Percentiles rank a stretch among this genome's conserved stretches.
Evolutionary conservation across 2,329 filamentous ascomycete species (phyloP).

Genomic region (Cercospora sesami): DNA sequence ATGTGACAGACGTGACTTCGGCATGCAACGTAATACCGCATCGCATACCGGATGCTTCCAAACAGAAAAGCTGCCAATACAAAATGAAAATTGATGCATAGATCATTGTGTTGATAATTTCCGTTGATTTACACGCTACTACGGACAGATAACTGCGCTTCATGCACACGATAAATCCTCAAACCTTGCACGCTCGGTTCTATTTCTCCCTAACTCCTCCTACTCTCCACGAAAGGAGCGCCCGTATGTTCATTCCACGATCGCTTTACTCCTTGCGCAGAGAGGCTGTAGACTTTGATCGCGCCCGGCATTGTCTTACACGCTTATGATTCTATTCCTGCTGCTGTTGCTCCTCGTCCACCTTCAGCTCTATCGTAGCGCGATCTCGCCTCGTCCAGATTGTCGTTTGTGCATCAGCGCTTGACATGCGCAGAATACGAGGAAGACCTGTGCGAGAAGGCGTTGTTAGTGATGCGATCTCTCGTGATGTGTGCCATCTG

Average conservation of each 20-base stretch:
- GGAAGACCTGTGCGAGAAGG: constrained; percentile 67
- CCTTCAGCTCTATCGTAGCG: constrained; percentile 55
- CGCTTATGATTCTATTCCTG: constrained; percentile 5
- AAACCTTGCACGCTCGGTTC: constrained; percentile 2
- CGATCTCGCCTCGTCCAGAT: constrained; percentile 79
- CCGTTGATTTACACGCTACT: neutral
- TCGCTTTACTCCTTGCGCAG: neutral
- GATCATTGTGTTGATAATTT: neutral
- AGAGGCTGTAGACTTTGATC: neutral
- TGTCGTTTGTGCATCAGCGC: constrained; percentile 82
- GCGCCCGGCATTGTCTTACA: neutral
- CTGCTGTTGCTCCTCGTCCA: neutral
- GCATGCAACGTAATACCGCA: neutral
- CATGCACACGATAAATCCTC: neutral
- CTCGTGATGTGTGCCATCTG: neutral
- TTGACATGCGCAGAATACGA: constrained; percentile 88
- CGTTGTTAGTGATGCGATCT: neutral
- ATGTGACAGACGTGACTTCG: neutral
- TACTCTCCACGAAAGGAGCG: neutral
- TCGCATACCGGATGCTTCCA: neutral
- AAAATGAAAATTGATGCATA: neutral
- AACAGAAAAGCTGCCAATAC: neutral
- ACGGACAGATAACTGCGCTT: neutral
- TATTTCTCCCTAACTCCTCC: neutral
- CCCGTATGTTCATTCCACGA: constrained; percentile 3